Evolutionary conservation across 1,139 yeast genomes (phyloP), one percentile per base, ranked within the genome.

Genomic region (Saccharomyces hybrid): DNA sequence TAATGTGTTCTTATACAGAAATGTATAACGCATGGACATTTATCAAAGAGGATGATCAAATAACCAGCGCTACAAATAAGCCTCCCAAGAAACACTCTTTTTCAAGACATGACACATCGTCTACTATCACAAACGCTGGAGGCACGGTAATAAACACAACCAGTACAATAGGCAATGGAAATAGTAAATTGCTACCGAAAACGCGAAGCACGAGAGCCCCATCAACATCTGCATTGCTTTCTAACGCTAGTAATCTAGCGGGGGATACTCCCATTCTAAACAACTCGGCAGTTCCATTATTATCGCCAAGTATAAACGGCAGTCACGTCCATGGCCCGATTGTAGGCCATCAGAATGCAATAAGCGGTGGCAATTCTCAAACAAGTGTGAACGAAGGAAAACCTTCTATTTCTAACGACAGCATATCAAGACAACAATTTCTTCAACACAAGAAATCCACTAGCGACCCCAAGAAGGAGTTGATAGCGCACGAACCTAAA

Each of bases 1-100:
- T 88, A 11, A 82, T 80, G 66, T 89, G 95, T 14, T 80, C 95
- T 1, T 81, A 88, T 58, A 79, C 83, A 55, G 98, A 91, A 69
- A 72, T 90, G 49, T 78, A 79, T 60, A 87, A 88, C 66, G 86
- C 95, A 0, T 86, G 87, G 77, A 76, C 75, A 58, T 72, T 82
- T 0, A 65, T 86, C 29, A 31, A 31, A 31, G 34, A 31, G 2
- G 34, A 31, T 13, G 34, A 31, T 31, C 34, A 31, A 31, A 31
- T 31, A 31, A 31, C 34, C 34, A 11, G 34, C 34, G 34, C 34
- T 31, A 31, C 34, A 31, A 31, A 1, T 31, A 31, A 31, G 14
- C 34, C 34, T 31, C 2, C 34, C 34, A 31, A 31, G 34, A 31
- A 31, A 31, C 34, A 31, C 34, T 31, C 34, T 1, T 31, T 31